Conservation (phyloP, 176 grass and related monocot species). For the Urochloa ruziziensis region DNA sequence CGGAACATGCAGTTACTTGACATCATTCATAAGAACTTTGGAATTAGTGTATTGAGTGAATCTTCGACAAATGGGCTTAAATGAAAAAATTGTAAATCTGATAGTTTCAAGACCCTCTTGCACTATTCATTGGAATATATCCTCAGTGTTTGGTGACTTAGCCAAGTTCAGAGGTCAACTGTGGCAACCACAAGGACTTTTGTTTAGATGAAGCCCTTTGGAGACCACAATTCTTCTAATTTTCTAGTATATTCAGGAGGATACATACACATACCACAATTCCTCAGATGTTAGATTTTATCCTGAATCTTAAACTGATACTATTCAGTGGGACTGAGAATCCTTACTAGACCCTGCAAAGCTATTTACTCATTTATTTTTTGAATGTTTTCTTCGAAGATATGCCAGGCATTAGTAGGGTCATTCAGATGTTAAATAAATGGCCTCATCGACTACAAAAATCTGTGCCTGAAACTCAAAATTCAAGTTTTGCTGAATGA, state of each 20-base stretch:
- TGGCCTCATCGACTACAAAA: not conserved
- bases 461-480: not conserved
- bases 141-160: not conserved
- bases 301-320: not conserved
- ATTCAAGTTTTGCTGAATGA: not conserved
- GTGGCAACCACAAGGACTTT: not conserved
- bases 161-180: constrained; percentile 11
- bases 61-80: not conserved
- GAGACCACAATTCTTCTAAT: not conserved
- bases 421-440: not conserved
- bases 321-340: not conserved
- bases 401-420: not conserved
- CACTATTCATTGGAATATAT: not conserved
- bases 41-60: not conserved
- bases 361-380: not conserved
- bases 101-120: not conserved
- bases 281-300: not conserved
- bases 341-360: not conserved
- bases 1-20: not conserved
- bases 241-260: not conserved
- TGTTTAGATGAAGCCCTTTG: not conserved
- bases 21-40: not conserved
- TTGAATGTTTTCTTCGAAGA: not conserved
- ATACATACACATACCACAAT: not conserved
- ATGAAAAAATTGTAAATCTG: not conserved